Base-by-base conservation (phyloP, 768 basidiomycete genomes). In the Tubosaeta sp. region DNA sequence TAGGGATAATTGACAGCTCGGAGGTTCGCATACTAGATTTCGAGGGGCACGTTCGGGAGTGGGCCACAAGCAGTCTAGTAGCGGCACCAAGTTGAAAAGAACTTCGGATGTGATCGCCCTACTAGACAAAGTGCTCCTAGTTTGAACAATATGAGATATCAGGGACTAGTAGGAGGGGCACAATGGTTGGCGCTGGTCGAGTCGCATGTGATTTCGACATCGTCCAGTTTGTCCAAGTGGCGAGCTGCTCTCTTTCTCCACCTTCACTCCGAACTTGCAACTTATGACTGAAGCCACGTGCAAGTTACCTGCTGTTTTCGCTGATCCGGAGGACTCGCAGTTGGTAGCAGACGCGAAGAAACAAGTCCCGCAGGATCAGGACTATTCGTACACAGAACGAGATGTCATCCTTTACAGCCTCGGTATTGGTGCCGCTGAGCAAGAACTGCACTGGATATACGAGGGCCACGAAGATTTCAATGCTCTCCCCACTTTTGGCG, bases 391-490 rank as follows among this genome's bases (percentile, higher is more conserved):
- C 70, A 84, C 85, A 8, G 93, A 97, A 74, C 80, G 89, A 27
- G 94, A 98, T 65, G 82, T 97, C 34, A 88, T 97, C 57, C 75
- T 98, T 10, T 99, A 98, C 75, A 97, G 97, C 71, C 76, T 98
- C 33, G 95, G 95, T 34, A 72, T 98, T 52, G 97, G 97, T 11
- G 97, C 95, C 22, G 95, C 87, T 1, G 94, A 88, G 72, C 82
- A 88, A 61, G 94, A 99, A 52, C 79, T 97, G 6, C 83, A 92
- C 57, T 93, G 91, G 87, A 84, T 85, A 11, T 98, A 83, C 61
- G 97, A 99, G 72, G 85, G 86, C 38, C 79, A 92, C 65, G 91
- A 94, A 43, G 78, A 84, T 13, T 99, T 99, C 70, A 68, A 79
- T 51, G 85, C 88, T 1, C 71, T 99, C 33, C 97, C 94, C 0